Base-by-base conservation (phyloP, 2,329 filamentous ascomycete species). In the Talaromyces albobiverticillius region DNA sequence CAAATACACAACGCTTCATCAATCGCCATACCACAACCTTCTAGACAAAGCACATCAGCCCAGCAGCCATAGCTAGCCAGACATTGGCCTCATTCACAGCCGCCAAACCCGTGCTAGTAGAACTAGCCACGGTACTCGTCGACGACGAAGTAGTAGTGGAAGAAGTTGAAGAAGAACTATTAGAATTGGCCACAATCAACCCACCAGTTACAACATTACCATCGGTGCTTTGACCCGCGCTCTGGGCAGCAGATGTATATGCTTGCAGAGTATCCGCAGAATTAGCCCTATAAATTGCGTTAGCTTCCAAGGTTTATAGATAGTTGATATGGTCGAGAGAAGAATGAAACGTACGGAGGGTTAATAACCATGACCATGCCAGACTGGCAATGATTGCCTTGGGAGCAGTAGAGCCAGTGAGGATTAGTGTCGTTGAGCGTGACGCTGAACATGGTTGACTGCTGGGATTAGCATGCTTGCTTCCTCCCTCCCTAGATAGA, bases 301-400 rank as follows among this genome's bases (percentile, higher is more conserved):
- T 5, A 29, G 26, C 10, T 29, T 22, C 25, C 22, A 46, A 11
- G 16, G 20, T 5, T 11, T 9, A 31, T 29, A 25, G n/a, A 14
- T 3, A 14, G 23, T 23, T 4, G n/a, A 31, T 54, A 38, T 47
- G 51, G 53, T 23, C 14, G 14, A 22, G 13, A 20, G 40, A 22
- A 47, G 14, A 31, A 20, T 14, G 18, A 31, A 22, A 51, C 58
- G 57, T 52, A 70, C 70, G 76, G 73, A 53, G 75, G 74, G 55
- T 82, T 82, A 36, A 82, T 73, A 5, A 79, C 71, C 67, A 79
- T 74, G 25, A 78, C 72, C 70, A 81, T 80, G 7, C 79, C 79
- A 8, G 61, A 62, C 60, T 79, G 74, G 43, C 80, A 82, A 55
- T 82, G 79, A 3, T 72, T 73, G 0, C 67, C 72, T 2, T 75